Evolutionary conservation across 148 eudicot species (phyloP), one percentile per base, ranked within the genome.

Genomic region (Beta vulgaris): DNA sequence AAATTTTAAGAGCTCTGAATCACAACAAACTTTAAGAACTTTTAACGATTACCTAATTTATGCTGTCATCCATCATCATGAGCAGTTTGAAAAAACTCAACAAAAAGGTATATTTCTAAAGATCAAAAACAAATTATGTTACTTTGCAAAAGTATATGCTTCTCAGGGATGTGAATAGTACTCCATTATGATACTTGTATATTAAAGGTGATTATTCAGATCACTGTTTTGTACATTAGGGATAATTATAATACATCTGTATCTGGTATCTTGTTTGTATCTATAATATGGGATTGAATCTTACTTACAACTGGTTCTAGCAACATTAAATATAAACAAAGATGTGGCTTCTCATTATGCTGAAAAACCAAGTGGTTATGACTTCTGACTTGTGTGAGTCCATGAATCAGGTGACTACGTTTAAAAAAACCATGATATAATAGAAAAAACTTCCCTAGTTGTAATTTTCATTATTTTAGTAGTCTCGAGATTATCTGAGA

Each of bases 141-240:
- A 14, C 18, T 14, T 15, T 48, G 18, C 14, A 3, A 48, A 48
- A 1, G 3, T 48, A 6, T 51, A 23, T 25, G 61, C 15, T 8
- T 29, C 12, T 64, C 28, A 62, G 44, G 68, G 68, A 64, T 64
- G 44, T 64, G 68, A 64, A 64, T 64, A 16, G 28, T 64, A 64
- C 68, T 64, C 67, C 67, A 62, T 18, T 59, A 31, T 29, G 13
- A 59, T 59, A 53, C 3, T 19, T n/a, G 26, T 9, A 23, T 9
- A 7, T 9, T 7, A 26, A 39, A 9, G 4, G 9, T 39, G 43
- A 51, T 21, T 19, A 51, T 5, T 34, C 19, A 62, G 67, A 32
- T 62, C 42, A 23, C 32, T 15, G 23, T 62, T 34, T 62, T 18
- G 35, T 60, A 32, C 65, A 32, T 60, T 62, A 18, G 39, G 2